Evolutionary conservation across 2,329 filamentous ascomycete species (phyloP).

Genomic region (Geosmithia morbida): DNA sequence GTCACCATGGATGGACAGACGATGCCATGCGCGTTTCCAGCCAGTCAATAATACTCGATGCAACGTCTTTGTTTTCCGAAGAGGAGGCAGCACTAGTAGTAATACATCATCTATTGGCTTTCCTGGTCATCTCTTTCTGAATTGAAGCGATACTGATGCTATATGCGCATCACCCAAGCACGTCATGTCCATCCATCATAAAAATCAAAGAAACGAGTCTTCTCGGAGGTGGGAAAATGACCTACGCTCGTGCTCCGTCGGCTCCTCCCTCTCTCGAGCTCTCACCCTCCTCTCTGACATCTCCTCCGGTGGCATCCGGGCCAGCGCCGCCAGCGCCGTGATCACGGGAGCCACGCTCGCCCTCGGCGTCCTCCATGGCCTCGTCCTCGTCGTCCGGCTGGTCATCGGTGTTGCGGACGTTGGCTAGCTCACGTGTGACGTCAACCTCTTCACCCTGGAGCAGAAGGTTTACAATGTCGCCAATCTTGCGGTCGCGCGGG

Average conservation of each 20-base stretch:
- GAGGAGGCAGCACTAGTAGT: conserved; percentile 12
- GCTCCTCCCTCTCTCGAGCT: conserved; percentile 82
- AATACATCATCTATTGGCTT: conserved; percentile 16
- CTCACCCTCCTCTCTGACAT: conserved; percentile 81
- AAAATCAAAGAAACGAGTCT: background rate
- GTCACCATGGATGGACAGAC: background rate
- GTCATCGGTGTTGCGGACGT: conserved; percentile 33
- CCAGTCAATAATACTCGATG: conserved; percentile 5
- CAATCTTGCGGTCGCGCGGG: conserved; percentile 72
- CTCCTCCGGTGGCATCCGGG: conserved; percentile 75
- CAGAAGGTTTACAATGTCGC: conserved; percentile 70
- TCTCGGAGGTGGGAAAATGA: conserved; percentile 22
- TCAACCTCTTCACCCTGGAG: conserved; percentile 84
- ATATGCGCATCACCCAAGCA: background rate
- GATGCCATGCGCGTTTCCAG: conserved; percentile 1
- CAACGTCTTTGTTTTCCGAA: conserved; percentile 10
- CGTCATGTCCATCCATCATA: background rate
- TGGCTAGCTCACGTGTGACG: conserved; percentile 56
- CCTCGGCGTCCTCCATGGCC: conserved; percentile 47
- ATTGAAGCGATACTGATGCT: background rate
- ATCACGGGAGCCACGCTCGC: conserved; percentile 41
- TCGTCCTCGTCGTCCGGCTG: conserved; percentile 45
- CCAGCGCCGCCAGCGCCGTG: conserved; percentile 69
- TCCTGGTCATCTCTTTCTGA: conserved; percentile 1
- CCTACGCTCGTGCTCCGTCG: conserved; percentile 99